A percentile compares a stretch with the other conserved stretches of the same genome.
phyloP scores from a whole-genome alignment of 345 rosid species.

The Aethionema arabicum region DNA sequence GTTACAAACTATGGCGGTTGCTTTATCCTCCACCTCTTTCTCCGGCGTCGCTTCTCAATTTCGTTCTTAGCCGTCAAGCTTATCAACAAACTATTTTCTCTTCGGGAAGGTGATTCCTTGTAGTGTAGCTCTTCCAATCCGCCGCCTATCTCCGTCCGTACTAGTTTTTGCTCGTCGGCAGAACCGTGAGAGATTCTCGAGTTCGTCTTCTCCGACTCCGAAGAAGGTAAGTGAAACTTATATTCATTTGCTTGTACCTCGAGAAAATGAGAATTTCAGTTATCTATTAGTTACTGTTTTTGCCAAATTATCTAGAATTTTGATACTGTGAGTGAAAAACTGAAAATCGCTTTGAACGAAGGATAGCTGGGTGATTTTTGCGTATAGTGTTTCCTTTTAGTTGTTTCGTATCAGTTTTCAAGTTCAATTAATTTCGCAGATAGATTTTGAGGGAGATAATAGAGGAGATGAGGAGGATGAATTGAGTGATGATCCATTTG shows the following conservation, averaged over 20 bases:
- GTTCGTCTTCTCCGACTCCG: slow-evolving; percentile 38
- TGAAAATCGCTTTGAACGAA: background rate
- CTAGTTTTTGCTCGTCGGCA: slow-evolving; percentile 56
- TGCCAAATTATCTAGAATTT: background rate
- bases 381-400: background rate
- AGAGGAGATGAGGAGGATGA: slow-evolving; percentile 45
- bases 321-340: slow-evolving; percentile 9
- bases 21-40: slow-evolving; percentile 47
- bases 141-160: slow-evolving; percentile 30
- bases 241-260: background rate
- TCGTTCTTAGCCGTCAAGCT: slow-evolving; percentile 26
- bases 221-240: slow-evolving; percentile 39
- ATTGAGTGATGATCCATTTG: slow-evolving; percentile 72
- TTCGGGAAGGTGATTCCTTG: background rate
- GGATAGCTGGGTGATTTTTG: background rate
- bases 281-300: too few species aligned
- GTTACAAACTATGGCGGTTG: slow-evolving; percentile 47
- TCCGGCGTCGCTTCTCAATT: slow-evolving; percentile 32
- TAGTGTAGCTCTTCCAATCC: slow-evolving; percentile 38
- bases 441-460: slow-evolving; percentile 19
- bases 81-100: slow-evolving; percentile 1
- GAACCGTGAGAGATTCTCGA: slow-evolving; percentile 30
- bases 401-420: background rate
- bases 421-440: slow-evolving; percentile 29
- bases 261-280: slow-evolving; percentile 1